Conservation (phyloP, 306 rosid genomes). For the Sphenostylis stenocarpa region DNA sequence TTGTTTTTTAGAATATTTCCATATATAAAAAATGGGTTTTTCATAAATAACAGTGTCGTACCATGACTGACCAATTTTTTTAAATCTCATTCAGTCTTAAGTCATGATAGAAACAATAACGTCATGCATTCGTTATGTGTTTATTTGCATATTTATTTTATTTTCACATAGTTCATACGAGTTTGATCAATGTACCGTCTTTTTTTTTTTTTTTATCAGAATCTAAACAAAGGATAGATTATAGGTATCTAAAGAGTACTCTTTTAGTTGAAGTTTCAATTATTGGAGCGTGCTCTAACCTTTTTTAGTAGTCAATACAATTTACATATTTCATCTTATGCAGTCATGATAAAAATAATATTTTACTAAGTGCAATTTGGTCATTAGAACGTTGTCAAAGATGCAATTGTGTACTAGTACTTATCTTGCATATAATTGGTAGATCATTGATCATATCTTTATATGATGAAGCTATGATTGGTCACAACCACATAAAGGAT, state of each 20-base stretch:
- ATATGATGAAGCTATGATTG: constrained; percentile 3
- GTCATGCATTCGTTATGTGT: neutral
- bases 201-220: neutral
- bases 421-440: constrained; percentile 4
- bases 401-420: neutral
- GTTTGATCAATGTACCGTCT: neutral
- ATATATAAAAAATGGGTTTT: too few relatives aligned
- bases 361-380: neutral
- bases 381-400: neutral
- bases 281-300: constrained; percentile 10
- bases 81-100: neutral
- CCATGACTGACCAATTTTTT: neutral
- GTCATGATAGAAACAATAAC: neutral
- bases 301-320: neutral
- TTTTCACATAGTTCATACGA: neutral
- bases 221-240: neutral
- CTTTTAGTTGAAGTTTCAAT: constrained; percentile 1
- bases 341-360: neutral
- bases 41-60: too few relatives aligned
- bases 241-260: neutral
- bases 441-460: neutral
- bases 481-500: neutral
- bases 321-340: neutral
- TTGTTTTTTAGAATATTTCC: too few relatives aligned
- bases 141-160: neutral